Evolutionary conservation across 495 filamentous ascomycete species (phyloP).

Genomic region (Penicillium paxilli): DNA sequence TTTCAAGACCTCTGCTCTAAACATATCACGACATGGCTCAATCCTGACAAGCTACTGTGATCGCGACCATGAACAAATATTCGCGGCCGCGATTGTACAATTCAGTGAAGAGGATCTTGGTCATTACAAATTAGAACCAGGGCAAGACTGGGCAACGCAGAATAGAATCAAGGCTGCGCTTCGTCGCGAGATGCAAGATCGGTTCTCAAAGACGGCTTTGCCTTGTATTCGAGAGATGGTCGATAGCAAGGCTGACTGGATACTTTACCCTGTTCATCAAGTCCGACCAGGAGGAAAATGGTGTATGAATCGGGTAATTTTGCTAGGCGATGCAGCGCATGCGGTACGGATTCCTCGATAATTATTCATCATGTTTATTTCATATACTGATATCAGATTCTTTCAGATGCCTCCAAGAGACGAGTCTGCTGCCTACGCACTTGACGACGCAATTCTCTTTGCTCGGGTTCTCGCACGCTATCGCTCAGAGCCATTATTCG

Average conservation of each 20-base stretch:
- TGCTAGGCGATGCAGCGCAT: conserved; percentile 62
- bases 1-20: conserved; percentile 50
- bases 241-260: conserved; percentile 48
- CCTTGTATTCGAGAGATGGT: conserved; percentile 52
- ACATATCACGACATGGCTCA: conserved; percentile 54
- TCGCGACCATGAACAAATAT: conserved; percentile 43
- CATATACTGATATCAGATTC: conserved; percentile 6
- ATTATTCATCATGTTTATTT: not conserved
- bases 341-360: conserved; percentile 43
- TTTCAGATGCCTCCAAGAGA: conserved; percentile 60
- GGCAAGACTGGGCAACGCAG: conserved; percentile 50
- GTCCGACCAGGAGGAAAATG: conserved; percentile 51
- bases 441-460: conserved; percentile 62
- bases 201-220: conserved; percentile 45
- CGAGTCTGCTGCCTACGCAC: conserved; percentile 59
- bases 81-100: conserved; percentile 56
- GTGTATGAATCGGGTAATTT: conserved; percentile 48
- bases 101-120: conserved; percentile 40
- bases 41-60: conserved; percentile 54
- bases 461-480: conserved; percentile 45
- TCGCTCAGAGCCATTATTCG: conserved; percentile 35
- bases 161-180: conserved; percentile 42
- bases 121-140: conserved; percentile 31
- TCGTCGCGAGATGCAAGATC: conserved; percentile 40
- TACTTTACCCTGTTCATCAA: conserved; percentile 61